A percentile compares a stretch with the other conserved stretches of the same genome.
Evolutionary conservation across 257 asterid genomes (phyloP).

Genomic region (Nicotiana otophora): DNA sequence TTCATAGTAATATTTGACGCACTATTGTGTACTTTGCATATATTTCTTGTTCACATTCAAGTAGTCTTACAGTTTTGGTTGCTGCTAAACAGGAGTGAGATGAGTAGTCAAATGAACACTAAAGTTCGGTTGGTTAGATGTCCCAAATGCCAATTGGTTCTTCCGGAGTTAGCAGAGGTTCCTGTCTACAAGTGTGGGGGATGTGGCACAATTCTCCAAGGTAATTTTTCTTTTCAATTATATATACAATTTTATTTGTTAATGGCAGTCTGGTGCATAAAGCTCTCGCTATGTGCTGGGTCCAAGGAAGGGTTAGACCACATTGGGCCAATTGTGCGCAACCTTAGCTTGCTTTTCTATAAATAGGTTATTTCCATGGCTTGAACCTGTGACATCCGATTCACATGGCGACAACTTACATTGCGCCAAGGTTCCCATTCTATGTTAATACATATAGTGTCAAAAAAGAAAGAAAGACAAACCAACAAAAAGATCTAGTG

Average conservation of each 20-base stretch:
- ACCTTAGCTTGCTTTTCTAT: not conserved
- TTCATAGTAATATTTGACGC: not conserved
- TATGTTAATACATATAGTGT: not conserved
- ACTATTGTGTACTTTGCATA: not conserved
- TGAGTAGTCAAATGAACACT: slow-evolving; percentile 41
- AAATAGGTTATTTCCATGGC: not conserved
- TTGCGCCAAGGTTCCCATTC: not conserved
- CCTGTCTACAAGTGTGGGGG: slow-evolving; percentile 76
- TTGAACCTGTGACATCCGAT: not conserved
- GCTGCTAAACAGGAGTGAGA: slow-evolving; percentile 13
- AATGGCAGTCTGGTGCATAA: not conserved
- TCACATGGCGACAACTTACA: not conserved
- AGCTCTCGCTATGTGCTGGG: not conserved
- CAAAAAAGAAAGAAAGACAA: not conserved
- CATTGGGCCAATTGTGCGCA: not conserved
- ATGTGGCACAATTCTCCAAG: slow-evolving; percentile 68
- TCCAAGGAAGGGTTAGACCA: not conserved
- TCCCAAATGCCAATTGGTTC: slow-evolving; percentile 61
- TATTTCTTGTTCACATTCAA: not conserved
- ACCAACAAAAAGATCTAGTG: not conserved
- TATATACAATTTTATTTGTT: not conserved
- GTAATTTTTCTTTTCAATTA: slow-evolving; percentile 24
- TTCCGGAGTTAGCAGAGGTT: slow-evolving; percentile 51
- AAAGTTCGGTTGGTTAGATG: slow-evolving; percentile 71
- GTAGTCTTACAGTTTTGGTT: not conserved